Base-by-base conservation (phyloP, 306 rosid species). In the Pterocarpus macrocarpus region DNA sequence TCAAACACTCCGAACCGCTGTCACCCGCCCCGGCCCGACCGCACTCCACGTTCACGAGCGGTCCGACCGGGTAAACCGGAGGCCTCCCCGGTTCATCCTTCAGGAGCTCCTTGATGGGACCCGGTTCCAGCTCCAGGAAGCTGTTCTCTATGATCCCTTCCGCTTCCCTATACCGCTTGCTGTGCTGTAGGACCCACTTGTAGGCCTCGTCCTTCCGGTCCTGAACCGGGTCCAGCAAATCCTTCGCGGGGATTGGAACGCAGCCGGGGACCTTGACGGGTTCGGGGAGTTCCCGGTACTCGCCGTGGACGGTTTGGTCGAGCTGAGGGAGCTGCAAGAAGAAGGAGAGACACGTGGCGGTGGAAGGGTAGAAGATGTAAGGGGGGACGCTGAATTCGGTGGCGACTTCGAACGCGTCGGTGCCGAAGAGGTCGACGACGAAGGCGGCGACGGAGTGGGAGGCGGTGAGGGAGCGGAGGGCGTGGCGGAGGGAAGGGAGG, bases 351-450 rank as follows among this genome's bases (percentile, higher is more conserved):
- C 50, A 41, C 83, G 81, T 83, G 65, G 94, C 86, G 0, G 93
- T 85, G 4, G 97, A 86, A n/a, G 92, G 92, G 73, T 3, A 91
- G 90, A 90, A 94, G 7, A 94, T 3, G 64, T 83, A 91, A 0
- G 81, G 70, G 2, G 90, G 70, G 12, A 88, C n/a, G 39, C 56
- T 16, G 71, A 91, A 85, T 80, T 90, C 93, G 1, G 4, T 9
- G 5, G 97, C 97, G 8, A 91, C 88, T 13, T 94, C 91, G 72
- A 91, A 85, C n/a, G 92, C 93, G 80, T 87, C 93, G 32, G 93
- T 90, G 65, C 76, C 85, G 66, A 94, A 94, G 8, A 86, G 92
- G 77, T 94, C 98, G 41, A 89, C 97, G 45, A 91, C 82, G 47
- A 93, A 5, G 2, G 88, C 89, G 0, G 87, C 81, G 16, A 85